Evolutionary conservation across 2,329 filamentous ascomycete species (phyloP).

Genomic region (Neonectria coccinea): DNA sequence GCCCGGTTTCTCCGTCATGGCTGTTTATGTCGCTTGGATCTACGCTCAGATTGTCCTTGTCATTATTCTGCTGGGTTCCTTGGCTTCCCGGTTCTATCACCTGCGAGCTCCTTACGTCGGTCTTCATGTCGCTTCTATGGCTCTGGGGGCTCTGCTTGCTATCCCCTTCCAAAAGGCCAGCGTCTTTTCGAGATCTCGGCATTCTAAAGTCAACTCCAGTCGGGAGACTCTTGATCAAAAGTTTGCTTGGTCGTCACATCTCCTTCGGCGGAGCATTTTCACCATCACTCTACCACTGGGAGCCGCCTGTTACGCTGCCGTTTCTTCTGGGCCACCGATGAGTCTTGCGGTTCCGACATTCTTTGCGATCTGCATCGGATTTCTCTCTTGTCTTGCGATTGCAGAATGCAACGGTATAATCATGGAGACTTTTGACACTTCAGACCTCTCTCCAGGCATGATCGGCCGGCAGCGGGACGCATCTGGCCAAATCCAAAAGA

Average conservation of each 20-base stretch:
- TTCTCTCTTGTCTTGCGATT: slow-evolving; percentile 78
- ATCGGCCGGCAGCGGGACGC: slow-evolving; percentile 65
- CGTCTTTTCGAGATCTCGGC: slow-evolving; percentile 73
- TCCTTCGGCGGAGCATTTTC: slow-evolving; percentile 76
- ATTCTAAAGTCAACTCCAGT: slow-evolving; percentile 69
- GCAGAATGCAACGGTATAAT: slow-evolving; percentile 81
- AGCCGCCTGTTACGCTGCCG: slow-evolving; percentile 74
- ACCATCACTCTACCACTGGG: slow-evolving; percentile 74
- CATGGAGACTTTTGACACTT: slow-evolving; percentile 87
- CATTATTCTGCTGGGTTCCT: slow-evolving; percentile 77
- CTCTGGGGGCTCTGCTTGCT: slow-evolving; percentile 75
- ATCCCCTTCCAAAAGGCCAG: slow-evolving; percentile 81
- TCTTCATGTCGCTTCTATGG: slow-evolving; percentile 72
- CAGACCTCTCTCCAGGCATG: slow-evolving; percentile 79
- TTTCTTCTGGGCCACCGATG: slow-evolving; percentile 71
- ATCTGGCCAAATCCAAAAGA: slow-evolving; percentile 54
- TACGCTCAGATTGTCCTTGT: slow-evolving; percentile 81
- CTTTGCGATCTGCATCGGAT: slow-evolving; percentile 75
- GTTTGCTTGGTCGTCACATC: slow-evolving; percentile 77
- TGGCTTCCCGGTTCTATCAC: slow-evolving; percentile 76
- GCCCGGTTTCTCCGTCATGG: slow-evolving; percentile 77
- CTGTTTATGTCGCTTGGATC: slow-evolving; percentile 81
- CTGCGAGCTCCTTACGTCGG: slow-evolving; percentile 75
- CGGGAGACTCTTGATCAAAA: slow-evolving; percentile 74
- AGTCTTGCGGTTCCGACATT: slow-evolving; percentile 73